Percentiles rank a stretch among this genome's conserved stretches.
phyloP scores from a whole-genome alignment of 768 basidiomycete genomes.

The Amanita rubescens region DNA sequence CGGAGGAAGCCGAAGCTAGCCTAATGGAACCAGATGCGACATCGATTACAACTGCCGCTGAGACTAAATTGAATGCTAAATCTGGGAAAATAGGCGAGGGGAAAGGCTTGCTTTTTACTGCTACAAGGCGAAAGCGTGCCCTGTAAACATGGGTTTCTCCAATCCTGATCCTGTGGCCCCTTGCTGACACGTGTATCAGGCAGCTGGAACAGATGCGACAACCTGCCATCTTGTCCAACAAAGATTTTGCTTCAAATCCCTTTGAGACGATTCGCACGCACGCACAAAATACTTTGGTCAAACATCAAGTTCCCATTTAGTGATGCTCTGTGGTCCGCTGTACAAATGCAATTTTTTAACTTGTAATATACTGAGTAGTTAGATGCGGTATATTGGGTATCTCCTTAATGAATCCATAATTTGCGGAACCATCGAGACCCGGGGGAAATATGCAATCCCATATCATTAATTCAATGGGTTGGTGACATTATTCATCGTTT shows the following conservation, averaged over 20 bases:
- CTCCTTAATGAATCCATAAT: not conserved
- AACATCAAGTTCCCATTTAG: constrained; percentile 24
- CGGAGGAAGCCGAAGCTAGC: constrained; percentile 22
- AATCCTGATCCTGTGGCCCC: constrained; percentile 1
- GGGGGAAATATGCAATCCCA: not conserved
- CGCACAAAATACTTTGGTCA: constrained; percentile 69
- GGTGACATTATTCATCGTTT: constrained; percentile 34
- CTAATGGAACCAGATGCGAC: constrained; percentile 11
- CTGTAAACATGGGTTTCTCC: constrained; percentile 41
- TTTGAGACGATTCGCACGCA: constrained; percentile 76
- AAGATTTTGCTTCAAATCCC: constrained; percentile 59
- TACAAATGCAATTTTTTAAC: not conserved
- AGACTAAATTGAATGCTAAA: constrained; percentile 19
- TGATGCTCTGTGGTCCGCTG: not conserved
- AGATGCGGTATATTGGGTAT: not conserved
- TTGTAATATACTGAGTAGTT: not conserved
- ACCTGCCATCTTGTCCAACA: constrained; percentile 60
- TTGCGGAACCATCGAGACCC: not conserved
- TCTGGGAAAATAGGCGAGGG: constrained; percentile 63
- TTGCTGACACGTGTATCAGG: constrained; percentile 26
- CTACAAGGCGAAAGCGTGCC: constrained; percentile 56
- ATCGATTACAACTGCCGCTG: constrained; percentile 12
- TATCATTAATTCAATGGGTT: not conserved
- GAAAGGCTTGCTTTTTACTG: constrained; percentile 47
- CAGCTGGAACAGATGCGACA: constrained; percentile 61